Conservation (phyloP, 169 alveolate genomes). For the Plasmodium fragile region DNA sequence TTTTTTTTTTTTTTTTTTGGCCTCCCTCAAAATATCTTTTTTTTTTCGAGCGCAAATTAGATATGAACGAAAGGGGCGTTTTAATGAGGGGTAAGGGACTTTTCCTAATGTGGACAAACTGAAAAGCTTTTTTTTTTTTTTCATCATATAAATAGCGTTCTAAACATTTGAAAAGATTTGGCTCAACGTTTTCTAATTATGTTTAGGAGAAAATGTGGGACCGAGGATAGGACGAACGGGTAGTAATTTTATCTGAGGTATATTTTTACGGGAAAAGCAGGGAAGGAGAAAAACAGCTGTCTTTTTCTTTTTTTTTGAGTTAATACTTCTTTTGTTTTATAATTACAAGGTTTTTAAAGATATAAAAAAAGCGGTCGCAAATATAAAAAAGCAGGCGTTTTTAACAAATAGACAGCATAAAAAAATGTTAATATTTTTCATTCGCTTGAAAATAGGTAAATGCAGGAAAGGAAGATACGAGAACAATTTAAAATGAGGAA, state of each 20-base stretch:
- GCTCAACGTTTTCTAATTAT: not conserved
- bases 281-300: not conserved
- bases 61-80: not conserved
- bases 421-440: not conserved
- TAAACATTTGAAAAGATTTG: not conserved
- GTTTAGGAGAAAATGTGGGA: not conserved
- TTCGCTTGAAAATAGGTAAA: not conserved
- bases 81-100: not conserved
- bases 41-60: not conserved
- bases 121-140: not conserved
- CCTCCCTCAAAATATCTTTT: not conserved
- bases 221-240: not conserved
- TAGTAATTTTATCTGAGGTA: not conserved
- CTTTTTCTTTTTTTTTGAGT: not conserved
- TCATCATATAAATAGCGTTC: not conserved
- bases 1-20: not conserved
- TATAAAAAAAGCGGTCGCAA: not conserved
- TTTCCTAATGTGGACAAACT: not conserved
- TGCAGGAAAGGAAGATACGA: not conserved
- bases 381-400: not conserved
- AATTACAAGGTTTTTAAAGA: not conserved
- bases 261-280: not conserved
- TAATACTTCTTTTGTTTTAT: not conserved
- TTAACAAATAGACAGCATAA: not conserved
- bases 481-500: not conserved